Percentiles rank a stretch among this genome's conserved stretches.
Conservation (phyloP, 768 basidiomycete genomes). For the Suillus decipiens region DNA sequence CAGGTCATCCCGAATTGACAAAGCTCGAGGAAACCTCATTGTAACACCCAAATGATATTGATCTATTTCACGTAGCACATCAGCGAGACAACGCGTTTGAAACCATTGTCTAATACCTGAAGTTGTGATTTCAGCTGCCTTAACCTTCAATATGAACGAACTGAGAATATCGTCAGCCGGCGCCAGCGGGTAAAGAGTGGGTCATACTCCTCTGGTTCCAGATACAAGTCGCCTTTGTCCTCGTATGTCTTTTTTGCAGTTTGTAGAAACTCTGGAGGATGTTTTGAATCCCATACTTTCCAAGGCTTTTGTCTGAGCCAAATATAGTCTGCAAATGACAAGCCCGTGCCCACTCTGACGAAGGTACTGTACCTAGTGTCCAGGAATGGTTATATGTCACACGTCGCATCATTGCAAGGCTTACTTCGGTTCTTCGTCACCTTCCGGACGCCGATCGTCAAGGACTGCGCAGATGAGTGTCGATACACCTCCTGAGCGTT, state of each 20-base stretch:
- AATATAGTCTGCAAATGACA: slow-evolving; percentile 83
- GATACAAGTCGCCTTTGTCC: slow-evolving; percentile 89
- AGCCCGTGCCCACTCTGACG: slow-evolving; percentile 86
- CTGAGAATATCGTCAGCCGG: slow-evolving; percentile 40
- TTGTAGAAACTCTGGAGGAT: slow-evolving; percentile 69
- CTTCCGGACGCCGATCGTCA: slow-evolving; percentile 62
- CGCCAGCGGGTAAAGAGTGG: neutral
- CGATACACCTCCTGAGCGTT: slow-evolving; percentile 86
- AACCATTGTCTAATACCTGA: slow-evolving; percentile 52
- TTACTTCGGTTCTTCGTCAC: slow-evolving; percentile 66
- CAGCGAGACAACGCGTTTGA: neutral
- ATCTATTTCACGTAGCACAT: slow-evolving; percentile 42
- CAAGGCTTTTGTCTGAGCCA: slow-evolving; percentile 84
- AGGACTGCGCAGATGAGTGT: slow-evolving; percentile 87
- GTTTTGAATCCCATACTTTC: slow-evolving; percentile 76
- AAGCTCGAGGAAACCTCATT: slow-evolving; percentile 91
- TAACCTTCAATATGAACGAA: slow-evolving; percentile 91
- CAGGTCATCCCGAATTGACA: slow-evolving; percentile 79
- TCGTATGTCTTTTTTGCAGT: slow-evolving; percentile 63
- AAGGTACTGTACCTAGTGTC: slow-evolving; percentile 76
- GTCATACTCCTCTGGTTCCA: slow-evolving; percentile 83
- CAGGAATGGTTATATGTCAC: neutral
- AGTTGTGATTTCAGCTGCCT: slow-evolving; percentile 86
- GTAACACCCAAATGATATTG: slow-evolving; percentile 85
- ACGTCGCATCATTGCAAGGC: slow-evolving; percentile 14